These are phyloP conservation scores for Arabidopsis lyrata DNA, from an alignment of 441 rosid genomes.

Conservation along the genomic window DNA sequence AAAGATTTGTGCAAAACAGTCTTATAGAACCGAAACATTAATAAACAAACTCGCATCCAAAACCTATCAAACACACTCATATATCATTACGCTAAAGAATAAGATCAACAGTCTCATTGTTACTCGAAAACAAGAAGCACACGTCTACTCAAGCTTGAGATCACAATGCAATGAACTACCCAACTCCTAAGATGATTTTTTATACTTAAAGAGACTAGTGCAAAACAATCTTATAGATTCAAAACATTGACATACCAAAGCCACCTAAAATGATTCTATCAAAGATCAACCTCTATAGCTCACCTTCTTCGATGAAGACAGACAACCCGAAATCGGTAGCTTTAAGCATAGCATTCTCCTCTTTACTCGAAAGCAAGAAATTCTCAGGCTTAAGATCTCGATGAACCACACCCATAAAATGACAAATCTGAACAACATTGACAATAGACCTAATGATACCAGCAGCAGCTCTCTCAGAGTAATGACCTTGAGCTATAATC, in stretches of 20 bases:
- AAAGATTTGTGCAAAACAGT: not conserved
- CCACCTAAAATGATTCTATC: slow-evolving; percentile 1
- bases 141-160: not conserved
- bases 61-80: not conserved
- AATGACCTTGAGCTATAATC: slow-evolving; percentile 31
- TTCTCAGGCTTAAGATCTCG: slow-evolving; percentile 97
- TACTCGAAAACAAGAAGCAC: not conserved
- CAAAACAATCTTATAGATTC: slow-evolving; percentile 2
- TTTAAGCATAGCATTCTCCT: slow-evolving; percentile 73
- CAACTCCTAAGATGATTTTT: not conserved
- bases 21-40: not conserved
- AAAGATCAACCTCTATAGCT: not conserved
- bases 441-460: slow-evolving; percentile 67
- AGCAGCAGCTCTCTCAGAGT: slow-evolving; percentile 43
- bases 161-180: slow-evolving; percentile 1
- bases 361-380: slow-evolving; percentile 79
- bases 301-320: slow-evolving; percentile 92
- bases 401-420: slow-evolving; percentile 93
- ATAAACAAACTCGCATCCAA: not conserved
- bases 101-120: not conserved
- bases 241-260: not conserved
- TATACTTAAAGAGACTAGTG: not conserved
- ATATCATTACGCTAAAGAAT: not conserved
- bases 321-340: slow-evolving; percentile 95
- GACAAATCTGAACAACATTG: slow-evolving; percentile 76